Evolutionary conservation across 768 basidiomycete genomes (phyloP), one percentile per base, ranked within the genome.

Genomic region (Lepiota brunneoincarnata): DNA sequence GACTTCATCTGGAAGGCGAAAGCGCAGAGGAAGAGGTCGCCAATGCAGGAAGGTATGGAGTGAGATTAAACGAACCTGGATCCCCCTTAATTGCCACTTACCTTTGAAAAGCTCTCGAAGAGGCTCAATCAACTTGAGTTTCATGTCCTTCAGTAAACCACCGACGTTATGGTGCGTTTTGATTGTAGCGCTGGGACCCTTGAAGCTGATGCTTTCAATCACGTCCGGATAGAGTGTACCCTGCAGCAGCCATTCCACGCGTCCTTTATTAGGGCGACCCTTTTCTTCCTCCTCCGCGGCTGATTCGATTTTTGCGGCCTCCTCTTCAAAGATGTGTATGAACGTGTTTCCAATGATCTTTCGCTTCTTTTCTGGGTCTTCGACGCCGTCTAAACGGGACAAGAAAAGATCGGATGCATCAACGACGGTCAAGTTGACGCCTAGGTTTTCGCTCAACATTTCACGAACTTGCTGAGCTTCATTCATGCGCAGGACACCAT

Each of bases 81-180:
- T 18, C 50, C 23, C 20, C 31, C 56, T 54, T 6, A 36, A 36
- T 20, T 1, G 18, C 26, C 39, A 18, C 76, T 20, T 60, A 92
- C 96, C 97, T 78, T 99, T 98, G 84, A 99, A 99, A 15, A 99
- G 78, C 75, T 98, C 97, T 34, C 97, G 81, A 35, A 99, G 75
- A 17, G 97, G 97, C 73, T 99, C 97, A 60, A 99, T 98, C 46
- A 99, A 80, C 75, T 98, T 98, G 63, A 99, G 81, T 70, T 93
- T 97, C 97, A 98, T 99, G 72, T 98, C 89, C 66, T 89, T 91
- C 57, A 98, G 78, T 48, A 99, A 75, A 2, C 96, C 96, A 24
- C 97, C 97, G 60, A 98, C 97, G 61, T 99, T 99, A 70, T 98
- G 97, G 69, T 99, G 97, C 2, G 97, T 98, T 79, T 99, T 99